Evolutionary conservation across 805 yeast species (phyloP), one percentile per base, ranked within the genome.

Genomic region (Barnettozyma botsteinii): DNA sequence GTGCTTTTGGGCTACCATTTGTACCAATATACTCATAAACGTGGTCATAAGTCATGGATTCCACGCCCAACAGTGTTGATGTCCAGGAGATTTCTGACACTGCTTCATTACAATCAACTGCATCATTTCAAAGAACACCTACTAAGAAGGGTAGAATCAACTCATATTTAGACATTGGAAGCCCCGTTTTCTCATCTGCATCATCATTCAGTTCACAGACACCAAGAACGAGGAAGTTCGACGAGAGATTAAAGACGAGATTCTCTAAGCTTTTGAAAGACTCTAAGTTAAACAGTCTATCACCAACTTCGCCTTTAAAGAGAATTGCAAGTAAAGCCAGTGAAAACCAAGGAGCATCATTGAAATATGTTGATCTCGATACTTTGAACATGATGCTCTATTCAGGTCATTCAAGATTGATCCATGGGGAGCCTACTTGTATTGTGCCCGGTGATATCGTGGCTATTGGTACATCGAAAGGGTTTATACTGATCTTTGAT

Each of bases 381-480:
- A 57, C 56, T 25, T 40, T 70, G 24, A 67, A 72, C 31, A 48
- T 56, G 10, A 55, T 53, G 18, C 35, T 71, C 3, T 65, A 60
- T 44, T 58, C 69, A 2, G 56, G 57, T 1, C 48, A 59, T 11
- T 54, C 67, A 1, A 35, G 55, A 24, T 37, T 56, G 3, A 57
- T 59, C 8, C 68, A 70, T 49, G 89, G 91, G 0, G 66, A 70
- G 2, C 77, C 81, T 0, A 63, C 74, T 0, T 56, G 67, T 20
- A 51, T 77, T 12, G 56, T 66, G 0, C 64, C 73, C 0, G 67
- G 73, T 9, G 70, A 66, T 25, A 50, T 70, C 24, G 64, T 82
- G 7, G 77, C 77, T 0, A 51, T 88, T 7, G 96, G 95, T 2
- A 88, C 96, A 0, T 52, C 72, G 0, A 73, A 72, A 37, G 95